A percentile compares a stretch with the other conserved stretches of the same genome.
phyloP scores from a whole-genome alignment of 2,329 filamentous ascomycete genomes.

The Fusarium setosum region DNA sequence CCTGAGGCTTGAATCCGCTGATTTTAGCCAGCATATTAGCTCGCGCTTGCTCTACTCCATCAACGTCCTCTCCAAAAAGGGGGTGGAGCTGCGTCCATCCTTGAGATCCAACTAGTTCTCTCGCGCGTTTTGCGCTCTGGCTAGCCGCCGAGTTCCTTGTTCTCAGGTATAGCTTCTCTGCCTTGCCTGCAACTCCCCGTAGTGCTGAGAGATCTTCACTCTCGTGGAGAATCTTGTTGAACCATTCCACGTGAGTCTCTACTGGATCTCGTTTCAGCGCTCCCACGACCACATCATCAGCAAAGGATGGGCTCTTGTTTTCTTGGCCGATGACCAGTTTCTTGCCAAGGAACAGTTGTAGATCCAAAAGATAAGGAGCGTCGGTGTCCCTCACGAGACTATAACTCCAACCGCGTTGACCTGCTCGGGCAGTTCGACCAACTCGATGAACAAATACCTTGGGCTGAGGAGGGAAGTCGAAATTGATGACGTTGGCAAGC shows the following conservation, averaged over 20 bases:
- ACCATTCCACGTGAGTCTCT: conserved; percentile 83
- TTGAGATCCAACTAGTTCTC: conserved; percentile 77
- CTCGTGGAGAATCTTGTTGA: conserved; percentile 81
- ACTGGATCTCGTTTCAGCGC: conserved; percentile 78
- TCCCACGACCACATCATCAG: conserved; percentile 87
- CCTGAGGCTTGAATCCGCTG: conserved; percentile 86
- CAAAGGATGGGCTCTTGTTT: conserved; percentile 73
- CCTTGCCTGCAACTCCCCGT: conserved; percentile 81
- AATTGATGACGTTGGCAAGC: conserved; percentile 97
- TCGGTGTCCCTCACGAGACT: conserved; percentile 90
- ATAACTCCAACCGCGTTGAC: conserved; percentile 93
- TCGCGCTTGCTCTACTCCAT: conserved; percentile 75
- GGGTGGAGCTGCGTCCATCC: conserved; percentile 81
- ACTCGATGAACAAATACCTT: conserved; percentile 98
- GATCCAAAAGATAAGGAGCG: conserved; percentile 89
- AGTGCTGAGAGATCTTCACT: conserved; percentile 79
- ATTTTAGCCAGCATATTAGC: conserved; percentile 90
- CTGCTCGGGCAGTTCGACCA: conserved; percentile 93
- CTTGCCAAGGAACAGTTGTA: conserved; percentile 94
- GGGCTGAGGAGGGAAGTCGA: conserved; percentile 95
- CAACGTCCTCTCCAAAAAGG: conserved; percentile 79
- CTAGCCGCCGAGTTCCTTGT: conserved; percentile 90
- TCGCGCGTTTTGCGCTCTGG: conserved; percentile 89
- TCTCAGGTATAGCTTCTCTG: conserved; percentile 91
- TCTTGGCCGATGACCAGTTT: conserved; percentile 81